Conservation (phyloP, 768 basidiomycete species). For the Russula earlei region DNA sequence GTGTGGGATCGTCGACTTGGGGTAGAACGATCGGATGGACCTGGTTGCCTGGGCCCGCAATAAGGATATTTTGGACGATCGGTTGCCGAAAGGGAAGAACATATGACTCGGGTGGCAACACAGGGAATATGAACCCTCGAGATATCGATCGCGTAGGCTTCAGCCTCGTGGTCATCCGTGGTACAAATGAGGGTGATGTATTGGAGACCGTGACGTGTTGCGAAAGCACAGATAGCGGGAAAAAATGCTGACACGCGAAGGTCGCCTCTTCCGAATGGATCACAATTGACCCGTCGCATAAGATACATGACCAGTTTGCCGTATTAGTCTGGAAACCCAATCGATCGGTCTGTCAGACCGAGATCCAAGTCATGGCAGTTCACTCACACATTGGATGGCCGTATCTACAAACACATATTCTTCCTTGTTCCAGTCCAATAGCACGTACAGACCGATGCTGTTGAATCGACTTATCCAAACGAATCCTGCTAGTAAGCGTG, state of each 20-base stretch:
- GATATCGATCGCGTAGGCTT: conserved; percentile 19
- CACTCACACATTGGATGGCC: conserved; percentile 60
- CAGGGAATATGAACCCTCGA: conserved; percentile 21
- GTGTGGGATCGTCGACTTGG: neutral
- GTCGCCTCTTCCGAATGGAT: conserved; percentile 67
- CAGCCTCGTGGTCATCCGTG: conserved; percentile 21
- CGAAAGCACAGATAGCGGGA: conserved; percentile 38
- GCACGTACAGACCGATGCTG: conserved; percentile 51
- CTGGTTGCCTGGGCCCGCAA: neutral
- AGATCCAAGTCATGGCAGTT: neutral
- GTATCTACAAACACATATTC: conserved; percentile 70
- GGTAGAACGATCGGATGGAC: conserved; percentile 1
- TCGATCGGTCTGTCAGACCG: neutral
- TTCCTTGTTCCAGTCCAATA: conserved; percentile 55
- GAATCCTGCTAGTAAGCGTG: conserved; percentile 54
- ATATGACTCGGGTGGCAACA: conserved; percentile 16
- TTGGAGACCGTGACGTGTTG: conserved; percentile 22
- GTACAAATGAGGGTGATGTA: conserved; percentile 16
- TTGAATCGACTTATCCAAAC: conserved; percentile 53
- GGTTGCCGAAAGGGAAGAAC: conserved; percentile 14
- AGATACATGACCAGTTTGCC: conserved; percentile 71
- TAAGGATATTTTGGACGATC: conserved; percentile 3
- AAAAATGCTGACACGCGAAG: conserved; percentile 59
- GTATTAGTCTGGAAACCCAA: conserved; percentile 40
- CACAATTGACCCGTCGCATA: conserved; percentile 56